A percentile compares a stretch with the other conserved stretches of the same genome.
Evolutionary conservation across 176 grass and related monocot species (phyloP).

Genomic region (Bromus sterilis): DNA sequence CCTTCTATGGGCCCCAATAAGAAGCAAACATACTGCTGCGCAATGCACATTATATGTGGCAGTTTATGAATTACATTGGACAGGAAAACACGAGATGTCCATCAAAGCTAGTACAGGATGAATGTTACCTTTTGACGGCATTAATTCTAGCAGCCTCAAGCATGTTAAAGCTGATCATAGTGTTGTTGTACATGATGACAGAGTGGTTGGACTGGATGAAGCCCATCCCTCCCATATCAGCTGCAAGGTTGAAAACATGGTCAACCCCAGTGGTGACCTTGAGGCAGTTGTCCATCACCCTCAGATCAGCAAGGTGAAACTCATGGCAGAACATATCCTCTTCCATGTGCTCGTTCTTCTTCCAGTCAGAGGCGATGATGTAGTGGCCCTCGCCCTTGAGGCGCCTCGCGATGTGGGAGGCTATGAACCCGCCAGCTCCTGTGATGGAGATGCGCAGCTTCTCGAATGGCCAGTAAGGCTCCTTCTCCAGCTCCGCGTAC

Average conservation of each 20-base stretch:
- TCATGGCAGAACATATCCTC: conserved; percentile 88
- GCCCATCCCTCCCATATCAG: conserved; percentile 53
- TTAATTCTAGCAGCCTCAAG: conserved; percentile 43
- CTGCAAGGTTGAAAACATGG: conserved; percentile 52
- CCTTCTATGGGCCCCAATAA: neutral
- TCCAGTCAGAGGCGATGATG: conserved; percentile 74
- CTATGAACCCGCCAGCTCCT: conserved; percentile 70
- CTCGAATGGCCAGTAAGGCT: conserved; percentile 57
- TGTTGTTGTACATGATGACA: conserved; percentile 46
- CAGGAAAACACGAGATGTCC: too few species aligned
- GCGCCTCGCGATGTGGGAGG: conserved; percentile 56
- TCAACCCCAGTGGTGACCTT: conserved; percentile 33
- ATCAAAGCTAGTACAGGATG: neutral
- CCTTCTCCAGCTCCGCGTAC: conserved; percentile 43
- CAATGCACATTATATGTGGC: neutral
- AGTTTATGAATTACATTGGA: too few species aligned
- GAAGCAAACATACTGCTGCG: neutral
- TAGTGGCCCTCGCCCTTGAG: conserved; percentile 65
- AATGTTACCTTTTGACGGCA: conserved; percentile 28
- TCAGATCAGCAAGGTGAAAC: conserved; percentile 61
- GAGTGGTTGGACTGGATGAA: conserved; percentile 51
- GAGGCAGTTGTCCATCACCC: conserved; percentile 51
- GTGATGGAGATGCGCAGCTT: conserved; percentile 73
- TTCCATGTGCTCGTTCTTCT: conserved; percentile 74
- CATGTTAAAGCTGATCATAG: conserved; percentile 53